Conservation (phyloP, 805 yeast genomes). For the Diddensiella santjacobensis region DNA sequence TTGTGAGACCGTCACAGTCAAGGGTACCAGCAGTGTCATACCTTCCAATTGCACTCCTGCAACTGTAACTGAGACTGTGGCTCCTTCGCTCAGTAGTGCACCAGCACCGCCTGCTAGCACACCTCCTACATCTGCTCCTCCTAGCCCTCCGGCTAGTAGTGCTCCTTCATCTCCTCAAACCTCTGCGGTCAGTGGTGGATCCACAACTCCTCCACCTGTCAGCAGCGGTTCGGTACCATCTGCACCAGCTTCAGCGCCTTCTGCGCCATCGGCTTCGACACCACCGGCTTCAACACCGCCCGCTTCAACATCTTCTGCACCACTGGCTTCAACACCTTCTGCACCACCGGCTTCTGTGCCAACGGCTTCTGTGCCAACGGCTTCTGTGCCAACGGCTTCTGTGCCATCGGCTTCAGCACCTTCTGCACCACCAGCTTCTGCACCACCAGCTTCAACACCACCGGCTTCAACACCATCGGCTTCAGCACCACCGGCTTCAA, state of each 20-base stretch:
- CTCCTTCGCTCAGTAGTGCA: constrained; percentile 1
- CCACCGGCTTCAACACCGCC: too few relatives aligned
- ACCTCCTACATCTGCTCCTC: neutral
- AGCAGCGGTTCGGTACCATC: neutral
- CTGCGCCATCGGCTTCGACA: too few relatives aligned
- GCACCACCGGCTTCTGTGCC: too few relatives aligned
- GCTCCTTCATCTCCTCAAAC: neutral
- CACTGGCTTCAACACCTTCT: too few relatives aligned
- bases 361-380: too few relatives aligned
- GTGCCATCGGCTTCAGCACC: too few relatives aligned
- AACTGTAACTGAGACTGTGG: neutral
- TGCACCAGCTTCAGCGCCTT: neutral
- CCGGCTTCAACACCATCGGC: too few relatives aligned
- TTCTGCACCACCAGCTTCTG: too few relatives aligned
- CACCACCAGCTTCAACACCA: too few relatives aligned
- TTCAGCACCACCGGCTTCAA: too few relatives aligned
- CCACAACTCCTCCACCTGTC: neutral
- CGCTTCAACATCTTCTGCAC: too few relatives aligned
- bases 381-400: too few relatives aligned
- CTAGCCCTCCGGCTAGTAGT: neutral
- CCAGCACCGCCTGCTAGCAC: neutral
- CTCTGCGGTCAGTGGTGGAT: neutral
- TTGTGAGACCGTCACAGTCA: constrained; percentile 1
- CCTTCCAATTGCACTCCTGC: constrained; percentile 3
- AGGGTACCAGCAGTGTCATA: neutral